Conservation (phyloP, 75 land plant genomes). For the Adiantum capillusveneris region DNA sequence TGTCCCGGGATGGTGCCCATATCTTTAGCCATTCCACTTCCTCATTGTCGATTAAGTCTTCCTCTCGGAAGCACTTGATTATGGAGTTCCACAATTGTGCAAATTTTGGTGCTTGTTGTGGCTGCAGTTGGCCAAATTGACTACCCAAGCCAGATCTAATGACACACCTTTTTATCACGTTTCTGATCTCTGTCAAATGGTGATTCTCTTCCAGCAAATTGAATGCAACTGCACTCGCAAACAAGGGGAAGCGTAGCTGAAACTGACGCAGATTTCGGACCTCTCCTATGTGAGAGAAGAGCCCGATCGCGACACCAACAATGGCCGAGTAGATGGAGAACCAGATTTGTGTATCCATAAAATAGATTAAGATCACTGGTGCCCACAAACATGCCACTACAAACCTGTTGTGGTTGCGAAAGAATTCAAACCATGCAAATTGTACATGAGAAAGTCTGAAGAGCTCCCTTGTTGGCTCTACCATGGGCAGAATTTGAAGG, state of each 20-base stretch:
- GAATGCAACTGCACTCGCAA: conserved; percentile 19
- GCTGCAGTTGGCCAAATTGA: conserved; percentile 2
- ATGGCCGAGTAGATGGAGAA: conserved; percentile 18
- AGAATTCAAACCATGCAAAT: conserved; percentile 52
- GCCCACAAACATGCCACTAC: conserved; percentile 47
- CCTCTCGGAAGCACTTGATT: conserved; percentile 22
- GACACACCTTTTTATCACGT: conserved; percentile 16
- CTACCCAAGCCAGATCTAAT: conserved; percentile 26
- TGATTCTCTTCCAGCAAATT: conserved; percentile 1
- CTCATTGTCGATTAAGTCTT: conserved; percentile 27
- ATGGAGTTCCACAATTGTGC: conserved; percentile 32
- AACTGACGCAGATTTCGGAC: conserved; percentile 13
- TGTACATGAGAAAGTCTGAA: conserved; percentile 15
- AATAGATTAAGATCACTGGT: conserved; percentile 33
- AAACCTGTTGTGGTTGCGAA: conserved; percentile 42
- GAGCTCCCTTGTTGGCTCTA: conserved; percentile 40
- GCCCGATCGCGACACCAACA: conserved; percentile 36
- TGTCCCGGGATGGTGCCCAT: conserved; percentile 12
- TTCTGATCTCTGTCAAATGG: not conserved
- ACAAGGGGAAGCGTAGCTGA: conserved; percentile 14
- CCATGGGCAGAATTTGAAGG: conserved; percentile 65
- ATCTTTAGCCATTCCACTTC: conserved; percentile 38
- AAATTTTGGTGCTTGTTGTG: conserved; percentile 19
- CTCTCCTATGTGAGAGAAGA: conserved; percentile 19
- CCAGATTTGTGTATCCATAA: conserved; percentile 17